Conservation (phyloP, 768 basidiomycete genomes). For the Mycena pura region DNA sequence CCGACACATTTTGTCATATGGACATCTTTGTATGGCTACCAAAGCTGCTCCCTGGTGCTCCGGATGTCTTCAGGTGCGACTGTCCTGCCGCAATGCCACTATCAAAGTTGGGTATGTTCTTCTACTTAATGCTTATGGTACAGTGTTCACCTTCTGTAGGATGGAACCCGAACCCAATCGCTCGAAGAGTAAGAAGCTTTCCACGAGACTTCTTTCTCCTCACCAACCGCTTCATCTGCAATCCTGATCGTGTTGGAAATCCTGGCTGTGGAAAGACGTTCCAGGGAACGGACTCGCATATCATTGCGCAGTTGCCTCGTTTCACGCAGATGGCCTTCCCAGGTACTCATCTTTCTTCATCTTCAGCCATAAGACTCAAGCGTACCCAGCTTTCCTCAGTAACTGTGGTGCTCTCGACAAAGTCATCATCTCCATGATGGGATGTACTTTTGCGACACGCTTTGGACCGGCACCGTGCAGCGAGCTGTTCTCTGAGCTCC, state of each 20-base stretch:
- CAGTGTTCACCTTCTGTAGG: neutral
- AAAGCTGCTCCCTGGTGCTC: neutral
- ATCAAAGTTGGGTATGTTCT: neutral
- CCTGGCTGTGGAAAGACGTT: conserved; percentile 8
- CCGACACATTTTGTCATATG: neutral
- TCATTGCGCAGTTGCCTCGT: conserved; percentile 14
- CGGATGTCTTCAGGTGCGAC: neutral
- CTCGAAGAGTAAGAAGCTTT: conserved; percentile 2
- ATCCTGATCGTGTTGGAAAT: neutral
- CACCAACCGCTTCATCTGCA: conserved; percentile 15
- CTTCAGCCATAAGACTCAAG: no score
- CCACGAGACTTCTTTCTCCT: conserved; percentile 15
- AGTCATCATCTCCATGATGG: no score
- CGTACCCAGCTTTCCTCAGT: no score
- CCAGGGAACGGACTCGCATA: conserved; percentile 15
- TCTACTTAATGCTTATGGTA: neutral
- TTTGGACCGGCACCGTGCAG: no score
- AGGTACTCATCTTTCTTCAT: no score
- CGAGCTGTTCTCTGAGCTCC: no score
- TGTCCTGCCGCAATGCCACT: neutral
- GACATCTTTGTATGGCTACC: neutral
- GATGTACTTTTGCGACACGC: no score
- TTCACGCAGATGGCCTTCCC: conserved; percentile 7
- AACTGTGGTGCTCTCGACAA: no score
- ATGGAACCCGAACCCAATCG: neutral